Evolutionary conservation across 192 early-diverging fungal genomes (phyloP), one percentile per base, ranked within the genome.

Genomic region (Paraglomus occultum): DNA sequence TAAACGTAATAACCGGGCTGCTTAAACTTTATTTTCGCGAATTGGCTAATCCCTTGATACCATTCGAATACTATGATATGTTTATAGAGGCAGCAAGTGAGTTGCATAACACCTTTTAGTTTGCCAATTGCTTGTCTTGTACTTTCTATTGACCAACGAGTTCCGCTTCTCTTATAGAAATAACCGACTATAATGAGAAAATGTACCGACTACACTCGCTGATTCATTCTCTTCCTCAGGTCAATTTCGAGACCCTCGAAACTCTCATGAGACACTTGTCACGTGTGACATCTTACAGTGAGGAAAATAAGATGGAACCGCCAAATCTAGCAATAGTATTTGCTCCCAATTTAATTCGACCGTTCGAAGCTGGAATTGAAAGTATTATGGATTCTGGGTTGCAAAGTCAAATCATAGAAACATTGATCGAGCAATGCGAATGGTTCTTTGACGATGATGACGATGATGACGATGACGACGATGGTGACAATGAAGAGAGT

Each of bases 251-350:
- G 45, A 89, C 89, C 9, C 76, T 90, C 31, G 74, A 82, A 47
- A 85, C 79, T 57, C 58, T 92, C 63, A 87, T 92, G 83, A 72
- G 63, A 49, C 90, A 92, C 51, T 69, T 89, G 63, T 80, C 83
- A 54, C 81, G 77, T 0, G 87, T 97, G 3, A 77, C 90, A 12
- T 71, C 82, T 22, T 72, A 90, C 45, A 83, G 88, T 46, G 74
- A 79, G 20, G 77, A 82, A 15, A 98, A 96, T 77, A 94, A 94
- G 66, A 98, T 98, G 95, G 89, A 89, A 18, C 74, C 93, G 23
- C 89, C 91, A 23, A 98, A 96, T 67, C 75, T 98, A 62, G 88
- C 92, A 17, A 88, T 95, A 38, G 91, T 95, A 42, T 95, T 98
- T 82, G 90, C 88, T 7, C 90, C 91, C 7, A 92, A 88, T 23